Conservation (phyloP, 2,329 filamentous ascomycete species). For the Claviceps purpurea region DNA sequence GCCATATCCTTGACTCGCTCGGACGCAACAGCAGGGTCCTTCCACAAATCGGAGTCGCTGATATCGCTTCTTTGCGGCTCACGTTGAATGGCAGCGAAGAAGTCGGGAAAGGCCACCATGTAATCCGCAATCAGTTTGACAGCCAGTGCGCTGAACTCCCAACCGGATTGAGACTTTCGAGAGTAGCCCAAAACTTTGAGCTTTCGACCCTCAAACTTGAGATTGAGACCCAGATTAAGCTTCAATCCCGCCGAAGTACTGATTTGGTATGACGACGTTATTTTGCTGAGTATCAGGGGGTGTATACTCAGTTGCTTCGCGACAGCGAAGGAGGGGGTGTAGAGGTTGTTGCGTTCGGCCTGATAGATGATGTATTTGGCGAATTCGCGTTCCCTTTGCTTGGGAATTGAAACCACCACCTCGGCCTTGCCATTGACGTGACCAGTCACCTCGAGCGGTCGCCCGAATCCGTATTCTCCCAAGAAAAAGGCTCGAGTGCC, state of each 20-base stretch:
- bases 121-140: slow-evolving; percentile 72
- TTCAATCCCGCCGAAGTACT: slow-evolving; percentile 63
- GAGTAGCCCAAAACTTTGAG: slow-evolving; percentile 94
- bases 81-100: slow-evolving; percentile 75
- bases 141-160: slow-evolving; percentile 88
- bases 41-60: slow-evolving; percentile 75
- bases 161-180: slow-evolving; percentile 70
- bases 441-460: slow-evolving; percentile 69
- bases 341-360: slow-evolving; percentile 58
- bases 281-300: slow-evolving; percentile 81
- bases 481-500: slow-evolving; percentile 82
- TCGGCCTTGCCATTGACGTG: slow-evolving; percentile 65
- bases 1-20: slow-evolving; percentile 85
- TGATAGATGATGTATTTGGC: slow-evolving; percentile 57
- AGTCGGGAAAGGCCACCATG: slow-evolving; percentile 89
- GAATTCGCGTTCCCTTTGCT: slow-evolving; percentile 68
- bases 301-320: slow-evolving; percentile 71
- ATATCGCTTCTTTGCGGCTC: slow-evolving; percentile 80
- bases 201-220: slow-evolving; percentile 94
- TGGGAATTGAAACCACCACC: slow-evolving; percentile 61
- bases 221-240: slow-evolving; percentile 82
- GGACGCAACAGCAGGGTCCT: slow-evolving; percentile 55
- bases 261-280: slow-evolving; percentile 88
- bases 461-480: slow-evolving; percentile 83
- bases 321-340: slow-evolving; percentile 79